These are phyloP conservation scores for Sporothrix brasiliensis DNA, from an alignment of 2,329 filamentous ascomycete species.

Conservation along the genomic window DNA sequence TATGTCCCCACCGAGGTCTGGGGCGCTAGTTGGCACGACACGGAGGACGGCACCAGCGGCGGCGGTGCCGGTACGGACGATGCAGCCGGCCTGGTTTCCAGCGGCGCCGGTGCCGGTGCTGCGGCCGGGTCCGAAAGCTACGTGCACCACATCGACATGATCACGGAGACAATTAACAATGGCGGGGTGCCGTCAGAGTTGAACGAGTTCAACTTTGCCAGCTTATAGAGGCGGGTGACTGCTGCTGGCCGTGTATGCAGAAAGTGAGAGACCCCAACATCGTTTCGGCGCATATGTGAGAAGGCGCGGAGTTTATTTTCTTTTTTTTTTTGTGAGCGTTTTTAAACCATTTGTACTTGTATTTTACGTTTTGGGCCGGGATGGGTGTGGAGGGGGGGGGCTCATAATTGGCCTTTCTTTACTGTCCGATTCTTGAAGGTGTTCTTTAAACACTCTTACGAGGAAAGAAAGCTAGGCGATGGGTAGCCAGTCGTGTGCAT, in stretches of 20 bases:
- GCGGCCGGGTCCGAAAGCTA: constrained; percentile 39
- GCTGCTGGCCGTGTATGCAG: background rate
- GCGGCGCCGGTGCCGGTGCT: background rate
- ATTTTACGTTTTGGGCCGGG: too few species aligned
- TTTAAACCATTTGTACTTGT: too few species aligned
- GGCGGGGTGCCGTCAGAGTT: constrained; percentile 26
- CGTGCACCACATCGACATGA: constrained; percentile 52
- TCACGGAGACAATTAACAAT: constrained; percentile 45
- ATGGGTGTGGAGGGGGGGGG: too few species aligned
- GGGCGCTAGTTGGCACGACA: constrained; percentile 37
- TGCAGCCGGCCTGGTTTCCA: background rate
- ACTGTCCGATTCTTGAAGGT: too few species aligned
- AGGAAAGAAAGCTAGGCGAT: background rate
- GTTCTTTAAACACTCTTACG: background rate
- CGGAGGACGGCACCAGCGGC: background rate
- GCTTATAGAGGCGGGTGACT: background rate
- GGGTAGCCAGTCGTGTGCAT: background rate
- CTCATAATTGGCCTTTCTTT: background rate
- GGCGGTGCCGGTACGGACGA: background rate
- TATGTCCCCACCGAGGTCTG: constrained; percentile 60
- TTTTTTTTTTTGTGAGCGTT: background rate
- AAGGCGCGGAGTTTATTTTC: background rate
- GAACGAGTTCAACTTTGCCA: constrained; percentile 30
- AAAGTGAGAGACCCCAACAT: background rate
- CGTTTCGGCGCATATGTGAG: background rate